A percentile compares a stretch with the other conserved stretches of the same genome.
Evolutionary conservation across 2,329 filamentous ascomycete genomes (phyloP).

Genomic region (Curvularia sp.): DNA sequence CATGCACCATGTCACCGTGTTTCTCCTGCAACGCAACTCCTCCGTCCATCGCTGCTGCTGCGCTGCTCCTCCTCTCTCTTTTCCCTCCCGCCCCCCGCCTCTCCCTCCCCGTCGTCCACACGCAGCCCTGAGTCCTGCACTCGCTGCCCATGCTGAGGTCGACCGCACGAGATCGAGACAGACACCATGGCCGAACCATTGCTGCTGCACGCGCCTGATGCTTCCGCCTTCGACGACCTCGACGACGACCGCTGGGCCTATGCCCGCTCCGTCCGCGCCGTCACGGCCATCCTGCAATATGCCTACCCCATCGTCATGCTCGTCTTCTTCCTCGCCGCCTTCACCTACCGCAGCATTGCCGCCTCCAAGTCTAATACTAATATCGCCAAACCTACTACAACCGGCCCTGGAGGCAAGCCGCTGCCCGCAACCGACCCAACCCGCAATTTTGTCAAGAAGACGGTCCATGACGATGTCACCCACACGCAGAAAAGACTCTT

Average conservation of each 20-base stretch:
- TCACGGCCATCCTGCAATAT: slow-evolving; percentile 57
- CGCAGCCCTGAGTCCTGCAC: slow-evolving; percentile 15
- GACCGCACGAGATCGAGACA: slow-evolving; percentile 18
- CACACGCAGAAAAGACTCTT: slow-evolving; percentile 74
- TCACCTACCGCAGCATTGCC: slow-evolving; percentile 67
- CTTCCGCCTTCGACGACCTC: slow-evolving; percentile 19
- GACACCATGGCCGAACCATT: slow-evolving; percentile 30
- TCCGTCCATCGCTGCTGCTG: slow-evolving; percentile 8
- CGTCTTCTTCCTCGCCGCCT: slow-evolving; percentile 67
- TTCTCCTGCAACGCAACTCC: slow-evolving; percentile 14
- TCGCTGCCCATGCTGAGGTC: slow-evolving; percentile 13
- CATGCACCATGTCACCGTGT: slow-evolving; percentile 22
- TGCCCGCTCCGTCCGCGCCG: slow-evolving; percentile 27
- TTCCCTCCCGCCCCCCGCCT: no score
- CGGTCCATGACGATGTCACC: slow-evolving; percentile 64
- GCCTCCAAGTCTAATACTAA: slow-evolving; percentile 56
- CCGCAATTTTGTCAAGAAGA: slow-evolving; percentile 54
- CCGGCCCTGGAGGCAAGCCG: slow-evolving; percentile 88
- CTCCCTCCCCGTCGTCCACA: slow-evolving; percentile 1
- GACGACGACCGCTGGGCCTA: slow-evolving; percentile 27
- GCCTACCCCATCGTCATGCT: slow-evolving; percentile 70
- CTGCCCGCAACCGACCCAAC: slow-evolving; percentile 69
- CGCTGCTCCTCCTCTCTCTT: neutral
- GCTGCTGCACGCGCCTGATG: slow-evolving; percentile 17
- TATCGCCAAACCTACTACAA: slow-evolving; percentile 58